A percentile compares a stretch with the other conserved stretches of the same genome.
Evolutionary conservation across 2,329 filamentous ascomycete species (phyloP).

Genomic region (Nemania serpens): DNA sequence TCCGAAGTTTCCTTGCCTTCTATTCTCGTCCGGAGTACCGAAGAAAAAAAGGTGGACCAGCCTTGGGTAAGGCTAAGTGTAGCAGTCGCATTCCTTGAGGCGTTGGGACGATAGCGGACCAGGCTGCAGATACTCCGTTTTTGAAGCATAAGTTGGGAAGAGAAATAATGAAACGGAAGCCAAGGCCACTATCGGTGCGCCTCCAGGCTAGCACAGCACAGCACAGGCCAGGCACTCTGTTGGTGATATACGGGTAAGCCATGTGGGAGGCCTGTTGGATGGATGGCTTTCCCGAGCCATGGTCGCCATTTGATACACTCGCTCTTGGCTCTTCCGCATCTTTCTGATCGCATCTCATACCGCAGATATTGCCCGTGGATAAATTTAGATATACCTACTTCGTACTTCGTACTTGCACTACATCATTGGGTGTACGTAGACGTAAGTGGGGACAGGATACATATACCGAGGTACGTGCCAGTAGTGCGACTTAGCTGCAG

Average conservation of each 20-base stretch:
- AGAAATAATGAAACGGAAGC: background rate
- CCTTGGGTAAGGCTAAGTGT: background rate
- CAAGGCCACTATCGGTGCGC: background rate
- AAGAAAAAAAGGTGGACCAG: slow-evolving; percentile 13
- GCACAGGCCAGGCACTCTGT: background rate
- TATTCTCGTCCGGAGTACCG: background rate
- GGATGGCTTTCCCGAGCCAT: slow-evolving; percentile 6
- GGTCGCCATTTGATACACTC: background rate
- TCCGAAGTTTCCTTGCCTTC: background rate
- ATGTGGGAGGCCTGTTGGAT: slow-evolving; percentile 23
- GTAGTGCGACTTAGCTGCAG: no score
- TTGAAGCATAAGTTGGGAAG: no score
- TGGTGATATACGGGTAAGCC: slow-evolving; percentile 16
- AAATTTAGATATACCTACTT: no score
- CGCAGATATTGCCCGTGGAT: no score
- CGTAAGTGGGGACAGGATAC: background rate
- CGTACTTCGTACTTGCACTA: background rate
- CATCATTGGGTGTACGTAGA: background rate
- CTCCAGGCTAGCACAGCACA: background rate
- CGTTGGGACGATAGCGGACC: slow-evolving; percentile 1
- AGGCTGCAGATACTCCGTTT: slow-evolving; percentile 1
- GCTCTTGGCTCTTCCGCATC: background rate
- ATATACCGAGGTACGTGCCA: no score
- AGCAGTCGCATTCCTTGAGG: background rate
- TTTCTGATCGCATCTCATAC: slow-evolving; percentile 2